Conservation (phyloP, 2,329 filamentous ascomycete species). For the Fusarium guadeloupense region DNA sequence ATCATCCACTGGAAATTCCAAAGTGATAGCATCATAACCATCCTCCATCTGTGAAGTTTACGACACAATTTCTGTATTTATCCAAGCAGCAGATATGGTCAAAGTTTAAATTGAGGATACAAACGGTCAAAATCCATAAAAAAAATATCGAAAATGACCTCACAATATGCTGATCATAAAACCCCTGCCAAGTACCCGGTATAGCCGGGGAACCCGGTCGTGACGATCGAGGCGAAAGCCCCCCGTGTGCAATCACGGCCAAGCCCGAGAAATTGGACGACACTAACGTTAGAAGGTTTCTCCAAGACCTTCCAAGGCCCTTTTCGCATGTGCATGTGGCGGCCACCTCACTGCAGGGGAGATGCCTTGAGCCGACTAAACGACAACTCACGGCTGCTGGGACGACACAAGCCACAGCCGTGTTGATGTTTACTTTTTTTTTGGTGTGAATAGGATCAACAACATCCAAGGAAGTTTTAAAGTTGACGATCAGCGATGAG, state of each 20-base stretch:
- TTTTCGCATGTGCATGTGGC: neutral
- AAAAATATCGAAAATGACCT: slow-evolving; percentile 34
- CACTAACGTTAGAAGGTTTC: slow-evolving; percentile 28
- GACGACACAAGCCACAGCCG: neutral
- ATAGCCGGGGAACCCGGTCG: slow-evolving; percentile 30
- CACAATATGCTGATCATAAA: slow-evolving; percentile 21
- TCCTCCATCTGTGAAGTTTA: neutral
- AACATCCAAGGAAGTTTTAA: slow-evolving; percentile 22
- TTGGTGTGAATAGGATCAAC: slow-evolving; percentile 6
- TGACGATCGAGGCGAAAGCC: slow-evolving; percentile 8
- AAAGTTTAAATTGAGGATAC: slow-evolving; percentile 8
- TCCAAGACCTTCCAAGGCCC: slow-evolving; percentile 12
- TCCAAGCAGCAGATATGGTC: neutral
- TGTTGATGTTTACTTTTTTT: slow-evolving; percentile 23
- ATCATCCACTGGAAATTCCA: neutral
- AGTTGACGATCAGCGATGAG: slow-evolving; percentile 31
- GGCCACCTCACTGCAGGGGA: slow-evolving; percentile 3
- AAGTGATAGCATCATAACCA: neutral
- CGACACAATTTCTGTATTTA: neutral
- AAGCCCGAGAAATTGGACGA: slow-evolving; percentile 33
- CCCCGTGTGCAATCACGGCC: slow-evolving; percentile 33
- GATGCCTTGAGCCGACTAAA: slow-evolving; percentile 17
- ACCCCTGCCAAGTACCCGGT: neutral
- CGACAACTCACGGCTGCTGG: slow-evolving; percentile 10
- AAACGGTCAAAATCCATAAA: slow-evolving; percentile 4